phyloP scores from a whole-genome alignment of 257 asterid species.

The Oldenlandia corymbosa region DNA sequence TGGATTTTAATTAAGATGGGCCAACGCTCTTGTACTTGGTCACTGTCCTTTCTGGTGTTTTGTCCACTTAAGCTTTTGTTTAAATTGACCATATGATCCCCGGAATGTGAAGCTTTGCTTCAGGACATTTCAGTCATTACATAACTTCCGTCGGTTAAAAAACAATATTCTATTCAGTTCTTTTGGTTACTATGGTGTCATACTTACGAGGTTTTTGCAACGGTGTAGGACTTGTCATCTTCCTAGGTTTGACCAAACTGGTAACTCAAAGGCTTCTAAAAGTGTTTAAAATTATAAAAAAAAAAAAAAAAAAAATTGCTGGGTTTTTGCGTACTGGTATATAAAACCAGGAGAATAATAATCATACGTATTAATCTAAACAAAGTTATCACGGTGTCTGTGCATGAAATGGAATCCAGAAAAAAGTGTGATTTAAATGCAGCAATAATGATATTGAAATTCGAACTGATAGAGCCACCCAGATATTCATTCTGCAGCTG shows the following conservation, averaged over 20 bases:
- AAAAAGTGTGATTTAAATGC: neutral
- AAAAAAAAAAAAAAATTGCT: too few relatives aligned
- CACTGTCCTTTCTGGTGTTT: neutral
- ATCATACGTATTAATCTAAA: neutral
- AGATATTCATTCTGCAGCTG: too few relatives aligned
- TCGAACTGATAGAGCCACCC: neutral
- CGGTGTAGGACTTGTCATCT: neutral
- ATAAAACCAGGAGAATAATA: too few relatives aligned
- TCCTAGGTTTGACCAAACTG: slow-evolving; percentile 7
- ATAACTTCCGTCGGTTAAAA: neutral
- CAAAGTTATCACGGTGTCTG: too few relatives aligned
- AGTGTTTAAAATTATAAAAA: too few relatives aligned
- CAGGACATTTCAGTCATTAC: slow-evolving; percentile 1
- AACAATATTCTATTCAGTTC: too few relatives aligned
- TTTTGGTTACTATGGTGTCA: too few relatives aligned
- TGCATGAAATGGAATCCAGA: too few relatives aligned
- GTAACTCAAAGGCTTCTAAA: neutral
- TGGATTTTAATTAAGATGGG: neutral
- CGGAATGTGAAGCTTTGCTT: neutral
- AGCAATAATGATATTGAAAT: neutral
- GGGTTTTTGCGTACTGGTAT: too few relatives aligned
- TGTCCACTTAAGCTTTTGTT: neutral
- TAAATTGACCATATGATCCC: neutral
- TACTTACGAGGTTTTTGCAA: slow-evolving; percentile 14
- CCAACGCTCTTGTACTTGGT: neutral